Percentiles rank a stretch among this genome's conserved stretches.
These are phyloP conservation scores for Dioscorea zingiberensis DNA, from an alignment of 106 monocot species.

Conservation along the genomic window DNA sequence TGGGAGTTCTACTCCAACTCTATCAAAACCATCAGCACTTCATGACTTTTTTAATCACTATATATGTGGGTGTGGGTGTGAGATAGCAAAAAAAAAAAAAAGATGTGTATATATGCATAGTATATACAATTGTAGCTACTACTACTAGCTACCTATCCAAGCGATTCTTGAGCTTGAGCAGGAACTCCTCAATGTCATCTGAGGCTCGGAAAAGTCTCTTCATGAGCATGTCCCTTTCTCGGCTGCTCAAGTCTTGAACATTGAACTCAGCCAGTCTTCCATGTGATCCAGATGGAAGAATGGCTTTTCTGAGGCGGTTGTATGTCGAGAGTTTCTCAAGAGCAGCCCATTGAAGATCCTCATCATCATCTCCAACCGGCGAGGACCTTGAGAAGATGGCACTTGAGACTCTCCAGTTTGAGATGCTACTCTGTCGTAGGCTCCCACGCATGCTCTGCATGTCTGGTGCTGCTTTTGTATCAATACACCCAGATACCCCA, in stretches of 20 bases:
- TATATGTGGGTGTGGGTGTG: too few relatives aligned
- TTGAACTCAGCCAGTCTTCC: conserved; percentile 34
- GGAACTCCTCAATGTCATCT: conserved; percentile 62
- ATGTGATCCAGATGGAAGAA: conserved; percentile 13
- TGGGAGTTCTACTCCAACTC: conserved; percentile 60
- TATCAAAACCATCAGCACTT: conserved; percentile 4
- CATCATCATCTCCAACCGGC: conserved; percentile 49
- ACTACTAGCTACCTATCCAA: conserved; percentile 45
- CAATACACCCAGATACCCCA: too few relatives aligned
- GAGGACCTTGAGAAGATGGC: conserved; percentile 25
- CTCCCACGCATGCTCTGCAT: too few relatives aligned
- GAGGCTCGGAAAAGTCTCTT: conserved; percentile 46
- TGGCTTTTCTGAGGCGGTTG: conserved; percentile 25
- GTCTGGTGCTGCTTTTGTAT: too few relatives aligned
- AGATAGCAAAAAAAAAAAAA: not conserved
- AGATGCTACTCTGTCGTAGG: too few relatives aligned
- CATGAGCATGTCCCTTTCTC: conserved; percentile 39
- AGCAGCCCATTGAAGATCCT: conserved; percentile 55
- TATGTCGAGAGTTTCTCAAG: conserved; percentile 58
- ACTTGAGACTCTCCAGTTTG: conserved; percentile 8
- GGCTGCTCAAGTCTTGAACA: conserved; percentile 22
- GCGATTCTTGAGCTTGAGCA: conserved; percentile 60
- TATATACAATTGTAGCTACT: not conserved
- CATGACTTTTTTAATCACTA: too few relatives aligned
- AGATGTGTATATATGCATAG: not conserved